These are phyloP conservation scores for Phytophthora crassamura DNA, from an alignment of 352 stramenopile genomes.

Conservation along the genomic window DNA sequence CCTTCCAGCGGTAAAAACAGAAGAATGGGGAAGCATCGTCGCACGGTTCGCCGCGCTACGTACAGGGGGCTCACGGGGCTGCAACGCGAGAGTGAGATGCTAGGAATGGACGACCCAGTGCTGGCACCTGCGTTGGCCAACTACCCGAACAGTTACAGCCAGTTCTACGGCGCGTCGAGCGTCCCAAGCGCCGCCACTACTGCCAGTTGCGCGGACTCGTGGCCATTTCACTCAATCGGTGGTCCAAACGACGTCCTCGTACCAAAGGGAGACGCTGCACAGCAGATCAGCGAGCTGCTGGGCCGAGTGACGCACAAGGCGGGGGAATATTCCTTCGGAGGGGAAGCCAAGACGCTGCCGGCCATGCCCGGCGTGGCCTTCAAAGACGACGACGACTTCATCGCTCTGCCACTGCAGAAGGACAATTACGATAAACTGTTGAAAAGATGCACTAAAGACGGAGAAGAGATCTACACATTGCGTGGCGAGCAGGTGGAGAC, in stretches of 20 bases:
- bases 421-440: constrained; percentile 11
- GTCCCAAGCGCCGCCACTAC: not conserved
- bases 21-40: no score
- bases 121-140: not conserved
- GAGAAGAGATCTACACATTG: constrained; percentile 7
- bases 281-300: constrained; percentile 20
- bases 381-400: constrained; percentile 2
- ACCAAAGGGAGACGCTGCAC: constrained; percentile 12
- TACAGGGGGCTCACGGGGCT: not conserved
- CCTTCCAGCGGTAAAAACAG: no score
- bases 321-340: constrained; percentile 15
- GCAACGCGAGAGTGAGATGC: not conserved
- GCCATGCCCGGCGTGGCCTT: constrained; percentile 5
- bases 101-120: not conserved
- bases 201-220: not conserved
- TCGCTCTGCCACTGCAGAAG: constrained; percentile 17
- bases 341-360: constrained; percentile 5
- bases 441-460: constrained; percentile 4
- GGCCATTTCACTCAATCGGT: constrained; percentile 23
- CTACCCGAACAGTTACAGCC: not conserved
- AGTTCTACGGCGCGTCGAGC: not conserved
- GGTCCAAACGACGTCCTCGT: constrained; percentile 18
- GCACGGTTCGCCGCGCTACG: no score
- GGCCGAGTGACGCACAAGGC: constrained; percentile 10
- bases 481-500: constrained; percentile 15